Percentiles rank a stretch among this genome's conserved stretches.
Conservation (phyloP, 257 asterid species). For the Lavandula angustifolia region DNA sequence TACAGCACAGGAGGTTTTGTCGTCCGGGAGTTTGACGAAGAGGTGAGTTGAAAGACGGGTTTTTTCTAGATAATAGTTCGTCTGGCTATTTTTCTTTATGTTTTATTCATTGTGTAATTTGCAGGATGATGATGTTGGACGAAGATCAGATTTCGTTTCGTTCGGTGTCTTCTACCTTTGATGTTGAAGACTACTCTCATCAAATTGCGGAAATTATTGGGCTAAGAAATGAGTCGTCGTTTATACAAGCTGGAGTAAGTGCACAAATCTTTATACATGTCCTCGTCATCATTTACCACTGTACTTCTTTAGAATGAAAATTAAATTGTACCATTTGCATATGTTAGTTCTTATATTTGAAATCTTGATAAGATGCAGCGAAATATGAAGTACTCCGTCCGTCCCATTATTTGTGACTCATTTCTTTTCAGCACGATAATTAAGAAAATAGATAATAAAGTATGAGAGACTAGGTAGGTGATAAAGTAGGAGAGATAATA, state of each 20-base stretch:
- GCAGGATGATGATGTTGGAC: slow-evolving; percentile 98
- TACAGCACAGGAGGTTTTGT: slow-evolving; percentile 94
- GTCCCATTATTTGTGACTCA: too few species aligned
- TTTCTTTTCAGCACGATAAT: too few species aligned
- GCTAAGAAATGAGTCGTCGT: slow-evolving; percentile 79
- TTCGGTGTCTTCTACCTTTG: slow-evolving; percentile 81
- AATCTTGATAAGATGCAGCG: slow-evolving; percentile 1
- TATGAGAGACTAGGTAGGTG: too few species aligned
- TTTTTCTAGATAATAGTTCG: slow-evolving; percentile 18
- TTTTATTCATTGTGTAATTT: slow-evolving; percentile 21
- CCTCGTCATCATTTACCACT: slow-evolving; percentile 1
- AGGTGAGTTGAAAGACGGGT: slow-evolving; percentile 54
- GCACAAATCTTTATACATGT: slow-evolving; percentile 20
- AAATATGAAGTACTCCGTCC: too few species aligned
- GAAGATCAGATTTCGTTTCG: slow-evolving; percentile 98
- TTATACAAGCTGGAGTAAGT: slow-evolving; percentile 90
- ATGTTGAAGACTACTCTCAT: slow-evolving; percentile 96
- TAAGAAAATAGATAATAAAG: too few species aligned
- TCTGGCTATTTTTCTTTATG: background rate
- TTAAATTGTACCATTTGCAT: slow-evolving; percentile 2
- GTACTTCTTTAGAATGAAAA: background rate
- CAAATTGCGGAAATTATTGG: slow-evolving; percentile 99
- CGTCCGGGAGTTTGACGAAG: slow-evolving; percentile 93
- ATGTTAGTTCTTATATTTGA: background rate
- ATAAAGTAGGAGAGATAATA: too few species aligned